These are phyloP conservation scores for Monilinia fructigena DNA, from an alignment of 2,329 filamentous ascomycete genomes.

Conservation along the genomic window DNA sequence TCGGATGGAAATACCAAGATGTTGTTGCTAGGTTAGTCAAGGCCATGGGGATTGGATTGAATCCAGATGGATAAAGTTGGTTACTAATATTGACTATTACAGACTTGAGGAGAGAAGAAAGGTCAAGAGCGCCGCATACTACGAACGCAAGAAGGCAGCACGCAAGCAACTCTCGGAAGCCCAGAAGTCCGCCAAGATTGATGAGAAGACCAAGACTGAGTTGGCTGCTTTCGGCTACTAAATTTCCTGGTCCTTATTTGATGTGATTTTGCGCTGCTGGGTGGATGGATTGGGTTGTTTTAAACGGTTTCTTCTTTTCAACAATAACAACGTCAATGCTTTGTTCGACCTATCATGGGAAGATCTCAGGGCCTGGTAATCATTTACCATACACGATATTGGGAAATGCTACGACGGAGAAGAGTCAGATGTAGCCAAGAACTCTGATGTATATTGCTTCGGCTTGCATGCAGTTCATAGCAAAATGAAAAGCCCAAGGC, in stretches of 20 bases:
- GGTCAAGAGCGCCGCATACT: slow-evolving; percentile 98
- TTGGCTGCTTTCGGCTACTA: slow-evolving; percentile 93
- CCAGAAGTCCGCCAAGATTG: slow-evolving; percentile 86
- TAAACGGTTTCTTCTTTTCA: slow-evolving; percentile 33
- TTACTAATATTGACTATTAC: slow-evolving; percentile 33
- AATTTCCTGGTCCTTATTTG: slow-evolving; percentile 40
- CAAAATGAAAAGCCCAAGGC: slow-evolving; percentile 38
- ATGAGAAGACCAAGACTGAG: slow-evolving; percentile 82
- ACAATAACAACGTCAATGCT: slow-evolving; percentile 38
- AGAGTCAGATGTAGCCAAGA: slow-evolving; percentile 36
- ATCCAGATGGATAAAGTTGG: neutral
- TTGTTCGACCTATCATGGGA: slow-evolving; percentile 38
- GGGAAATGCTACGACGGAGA: slow-evolving; percentile 37
- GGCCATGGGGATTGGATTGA: slow-evolving; percentile 13
- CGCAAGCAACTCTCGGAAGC: slow-evolving; percentile 87
- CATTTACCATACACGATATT: slow-evolving; percentile 31
- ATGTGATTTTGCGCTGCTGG: slow-evolving; percentile 27
- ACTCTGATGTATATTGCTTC: slow-evolving; percentile 40
- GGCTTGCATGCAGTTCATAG: slow-evolving; percentile 39
- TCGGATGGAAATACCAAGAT: slow-evolving; percentile 99
- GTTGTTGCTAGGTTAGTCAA: slow-evolving; percentile 88
- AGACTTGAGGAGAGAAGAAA: slow-evolving; percentile 99
- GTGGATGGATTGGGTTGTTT: slow-evolving; percentile 30
- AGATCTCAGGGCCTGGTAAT: slow-evolving; percentile 38
- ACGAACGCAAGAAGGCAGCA: slow-evolving; percentile 99